Evolutionary conservation across 169 alveolate genomes (phyloP).

Genomic region (Plasmodium gallinaceum): DNA sequence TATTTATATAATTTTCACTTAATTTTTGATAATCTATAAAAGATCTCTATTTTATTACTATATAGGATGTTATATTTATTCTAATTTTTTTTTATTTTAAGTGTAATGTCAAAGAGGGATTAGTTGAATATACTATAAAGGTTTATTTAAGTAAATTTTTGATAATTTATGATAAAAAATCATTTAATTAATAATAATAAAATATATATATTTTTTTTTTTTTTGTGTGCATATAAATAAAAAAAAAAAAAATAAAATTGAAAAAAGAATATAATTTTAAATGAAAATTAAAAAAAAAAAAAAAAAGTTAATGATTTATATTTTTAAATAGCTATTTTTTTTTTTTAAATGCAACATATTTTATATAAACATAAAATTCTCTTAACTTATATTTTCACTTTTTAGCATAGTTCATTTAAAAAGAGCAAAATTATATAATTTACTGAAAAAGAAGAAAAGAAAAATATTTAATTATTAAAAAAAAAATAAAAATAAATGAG

Average conservation of each 20-base stretch:
- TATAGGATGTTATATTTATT: neutral
- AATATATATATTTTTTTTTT: neutral
- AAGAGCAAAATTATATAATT: too few relatives aligned
- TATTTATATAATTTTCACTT: too few relatives aligned
- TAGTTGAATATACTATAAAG: neutral
- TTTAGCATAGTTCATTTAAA: too few relatives aligned
- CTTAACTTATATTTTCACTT: neutral
- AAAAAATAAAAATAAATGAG: too few relatives aligned
- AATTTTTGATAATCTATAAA: too few relatives aligned
- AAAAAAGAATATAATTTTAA: slow-evolving; percentile 12
- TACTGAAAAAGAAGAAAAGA: too few relatives aligned
- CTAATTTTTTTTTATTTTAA: neutral
- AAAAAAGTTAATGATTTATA: slow-evolving; percentile 4
- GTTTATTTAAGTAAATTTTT: too few relatives aligned
- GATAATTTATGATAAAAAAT: too few relatives aligned
- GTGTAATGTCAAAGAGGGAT: neutral
- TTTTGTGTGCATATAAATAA: neutral
- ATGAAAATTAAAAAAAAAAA: slow-evolving; percentile 7
- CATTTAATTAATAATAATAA: neutral
- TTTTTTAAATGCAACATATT: slow-evolving; percentile 7
- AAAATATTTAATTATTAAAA: too few relatives aligned
- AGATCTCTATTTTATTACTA: too few relatives aligned
- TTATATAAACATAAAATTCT: neutral
- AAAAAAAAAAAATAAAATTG: neutral
- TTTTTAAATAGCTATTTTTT: slow-evolving; percentile 18